A percentile compares a stretch with the other conserved stretches of the same genome.
phyloP scores from a whole-genome alignment of 2,329 filamentous ascomycete species.

The Tolypocladium ophioglossoides region DNA sequence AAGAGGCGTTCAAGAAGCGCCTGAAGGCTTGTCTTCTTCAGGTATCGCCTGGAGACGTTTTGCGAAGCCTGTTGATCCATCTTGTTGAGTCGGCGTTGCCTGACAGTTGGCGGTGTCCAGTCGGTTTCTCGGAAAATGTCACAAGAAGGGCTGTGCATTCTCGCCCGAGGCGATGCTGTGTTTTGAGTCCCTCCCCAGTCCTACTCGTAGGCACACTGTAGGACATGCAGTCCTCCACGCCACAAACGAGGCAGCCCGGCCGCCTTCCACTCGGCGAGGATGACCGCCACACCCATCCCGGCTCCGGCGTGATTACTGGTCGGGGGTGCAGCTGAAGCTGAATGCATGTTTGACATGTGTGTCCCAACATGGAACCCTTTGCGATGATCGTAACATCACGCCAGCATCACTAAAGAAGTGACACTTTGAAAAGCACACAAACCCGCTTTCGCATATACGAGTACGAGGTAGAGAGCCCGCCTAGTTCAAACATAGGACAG shows the following conservation, averaged over 20 bases:
- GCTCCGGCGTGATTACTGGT: background rate
- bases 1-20: constrained; percentile 14
- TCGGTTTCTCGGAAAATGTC: too few relatives aligned
- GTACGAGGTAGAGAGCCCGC: too few relatives aligned
- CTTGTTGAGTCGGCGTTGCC: too few relatives aligned
- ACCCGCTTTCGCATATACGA: too few relatives aligned
- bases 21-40: constrained; percentile 14
- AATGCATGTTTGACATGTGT: background rate
- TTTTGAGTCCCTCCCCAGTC: too few relatives aligned
- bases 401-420: too few relatives aligned
- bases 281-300: too few relatives aligned
- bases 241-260: background rate
- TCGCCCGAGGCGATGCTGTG: background rate
- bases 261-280: background rate
- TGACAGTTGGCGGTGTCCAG: too few relatives aligned
- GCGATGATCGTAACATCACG: background rate
- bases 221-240: background rate
- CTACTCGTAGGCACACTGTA: background rate
- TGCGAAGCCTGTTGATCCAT: constrained; percentile 5
- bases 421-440: too few relatives aligned
- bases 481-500: too few relatives aligned
- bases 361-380: background rate
- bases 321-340: background rate
- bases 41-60: constrained; percentile 14
- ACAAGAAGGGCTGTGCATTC: too few relatives aligned